These are phyloP conservation scores for Aspergillus melleus DNA, from an alignment of 2,329 filamentous ascomycete species.

Conservation along the genomic window DNA sequence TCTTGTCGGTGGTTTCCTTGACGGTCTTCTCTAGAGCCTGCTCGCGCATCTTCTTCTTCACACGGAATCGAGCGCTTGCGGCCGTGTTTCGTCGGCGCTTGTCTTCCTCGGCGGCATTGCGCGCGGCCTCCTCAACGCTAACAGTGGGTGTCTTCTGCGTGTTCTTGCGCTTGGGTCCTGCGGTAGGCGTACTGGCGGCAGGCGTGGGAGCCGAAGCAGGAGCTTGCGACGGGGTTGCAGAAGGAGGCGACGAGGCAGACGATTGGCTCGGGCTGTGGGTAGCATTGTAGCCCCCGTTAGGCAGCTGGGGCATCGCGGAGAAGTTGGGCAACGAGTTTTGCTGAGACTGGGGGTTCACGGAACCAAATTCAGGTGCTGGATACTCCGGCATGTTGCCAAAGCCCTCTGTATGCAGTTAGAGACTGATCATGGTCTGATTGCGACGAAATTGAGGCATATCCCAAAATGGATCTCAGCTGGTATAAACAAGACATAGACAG, in stretches of 20 bases:
- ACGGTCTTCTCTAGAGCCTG: constrained; percentile 77
- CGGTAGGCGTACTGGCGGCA: constrained; percentile 15
- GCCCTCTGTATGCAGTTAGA: constrained; percentile 26
- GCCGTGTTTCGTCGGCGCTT: constrained; percentile 89
- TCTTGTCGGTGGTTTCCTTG: constrained; percentile 81
- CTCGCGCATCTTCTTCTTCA: constrained; percentile 96
- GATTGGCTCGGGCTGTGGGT: constrained; percentile 18
- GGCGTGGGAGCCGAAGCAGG: constrained; percentile 19
- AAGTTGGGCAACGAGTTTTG: constrained; percentile 23
- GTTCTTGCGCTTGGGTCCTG: constrained; percentile 39
- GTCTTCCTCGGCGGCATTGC: constrained; percentile 81
- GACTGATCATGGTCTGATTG: background rate
- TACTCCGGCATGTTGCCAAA: constrained; percentile 35
- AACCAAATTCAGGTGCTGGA: constrained; percentile 29
- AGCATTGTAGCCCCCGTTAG: constrained; percentile 17
- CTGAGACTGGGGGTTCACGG: constrained; percentile 24
- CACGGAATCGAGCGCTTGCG: constrained; percentile 84
- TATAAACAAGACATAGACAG: background rate
- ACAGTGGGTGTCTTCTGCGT: constrained; percentile 39
- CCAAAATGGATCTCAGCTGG: background rate
- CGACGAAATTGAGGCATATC: background rate
- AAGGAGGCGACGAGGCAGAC: constrained; percentile 16
- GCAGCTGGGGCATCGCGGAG: constrained; percentile 19
- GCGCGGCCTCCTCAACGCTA: constrained; percentile 68
- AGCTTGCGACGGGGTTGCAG: constrained; percentile 18